These are phyloP conservation scores for Pachysandra terminalis DNA, from an alignment of 164 flowering plant species.

Conservation along the genomic window DNA sequence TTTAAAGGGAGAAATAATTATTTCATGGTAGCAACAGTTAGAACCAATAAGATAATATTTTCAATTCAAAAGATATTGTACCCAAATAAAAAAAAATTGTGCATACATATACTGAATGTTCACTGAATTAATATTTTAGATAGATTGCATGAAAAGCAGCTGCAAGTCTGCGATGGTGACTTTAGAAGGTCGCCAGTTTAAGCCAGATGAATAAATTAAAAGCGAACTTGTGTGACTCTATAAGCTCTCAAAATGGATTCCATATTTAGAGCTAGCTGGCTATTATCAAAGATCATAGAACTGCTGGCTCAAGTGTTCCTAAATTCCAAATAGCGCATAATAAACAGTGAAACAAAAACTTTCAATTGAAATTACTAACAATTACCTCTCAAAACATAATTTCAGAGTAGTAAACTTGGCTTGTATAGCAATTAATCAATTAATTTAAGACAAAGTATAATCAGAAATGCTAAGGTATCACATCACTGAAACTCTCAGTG, in stretches of 20 bases:
- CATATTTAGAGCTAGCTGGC: no score
- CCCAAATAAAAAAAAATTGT: background rate
- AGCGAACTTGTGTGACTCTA: no score
- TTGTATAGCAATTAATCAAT: background rate
- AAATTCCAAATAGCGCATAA: background rate
- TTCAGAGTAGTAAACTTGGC: background rate
- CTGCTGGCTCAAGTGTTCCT: background rate
- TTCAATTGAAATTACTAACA: background rate
- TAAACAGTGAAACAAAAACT: background rate
- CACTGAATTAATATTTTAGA: background rate
- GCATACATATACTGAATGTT: background rate
- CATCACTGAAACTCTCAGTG: background rate
- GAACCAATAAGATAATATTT: background rate
- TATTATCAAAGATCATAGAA: no score
- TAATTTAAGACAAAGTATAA: background rate
- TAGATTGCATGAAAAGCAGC: no score
- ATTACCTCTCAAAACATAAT: background rate
- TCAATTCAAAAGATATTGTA: background rate
- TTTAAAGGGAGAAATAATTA: background rate
- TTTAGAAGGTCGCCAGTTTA: no score
- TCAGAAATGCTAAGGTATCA: background rate
- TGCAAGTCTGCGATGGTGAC: no score
- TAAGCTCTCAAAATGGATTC: no score
- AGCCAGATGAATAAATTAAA: no score
- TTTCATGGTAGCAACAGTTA: background rate